Conservation (phyloP, 2,329 filamentous ascomycete species). For the Hypoxylon sp. region DNA sequence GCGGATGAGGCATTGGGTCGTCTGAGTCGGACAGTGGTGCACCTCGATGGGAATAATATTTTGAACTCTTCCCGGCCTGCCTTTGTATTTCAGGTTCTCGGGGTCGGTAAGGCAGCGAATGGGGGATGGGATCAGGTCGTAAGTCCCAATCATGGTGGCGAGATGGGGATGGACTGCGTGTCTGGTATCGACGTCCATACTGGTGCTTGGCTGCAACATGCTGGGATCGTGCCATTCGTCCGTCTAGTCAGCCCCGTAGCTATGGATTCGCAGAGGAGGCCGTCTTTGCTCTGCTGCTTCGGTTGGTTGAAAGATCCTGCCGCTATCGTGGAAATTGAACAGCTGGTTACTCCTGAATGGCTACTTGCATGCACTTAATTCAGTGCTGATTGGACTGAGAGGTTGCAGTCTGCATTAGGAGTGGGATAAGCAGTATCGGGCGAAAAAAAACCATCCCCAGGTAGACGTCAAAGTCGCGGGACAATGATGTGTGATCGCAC, state of each 20-base stretch:
- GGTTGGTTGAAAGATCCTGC: conserved; percentile 50
- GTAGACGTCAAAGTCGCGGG: conserved; percentile 48
- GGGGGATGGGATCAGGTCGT: conserved; percentile 47
- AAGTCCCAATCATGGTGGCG: conserved; percentile 54
- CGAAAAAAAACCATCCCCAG: conserved; percentile 48
- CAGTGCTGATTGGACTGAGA: conserved; percentile 52
- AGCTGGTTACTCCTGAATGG: conserved; percentile 56
- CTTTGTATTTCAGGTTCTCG: conserved; percentile 55
- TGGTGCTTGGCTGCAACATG: conserved; percentile 52
- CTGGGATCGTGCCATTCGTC: conserved; percentile 54
- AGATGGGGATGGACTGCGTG: conserved; percentile 50
- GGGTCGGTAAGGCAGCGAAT: conserved; percentile 57
- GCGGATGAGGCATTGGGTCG: conserved; percentile 52
- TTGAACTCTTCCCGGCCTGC: conserved; percentile 49
- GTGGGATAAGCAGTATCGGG: conserved; percentile 52
- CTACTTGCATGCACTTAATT: conserved; percentile 48
- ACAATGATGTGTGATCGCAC: conserved; percentile 47
- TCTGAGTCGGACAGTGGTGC: conserved; percentile 49
- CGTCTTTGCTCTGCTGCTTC: conserved; percentile 46
- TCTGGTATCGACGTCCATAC: conserved; percentile 50
- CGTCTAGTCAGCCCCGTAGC: conserved; percentile 51
- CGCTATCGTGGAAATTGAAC: conserved; percentile 52
- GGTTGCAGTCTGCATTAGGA: conserved; percentile 53
- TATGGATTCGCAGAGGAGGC: conserved; percentile 48
- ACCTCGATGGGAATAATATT: conserved; percentile 48